phyloP scores from a whole-genome alignment of 257 asterid genomes.

The Coffea eugenioides region DNA sequence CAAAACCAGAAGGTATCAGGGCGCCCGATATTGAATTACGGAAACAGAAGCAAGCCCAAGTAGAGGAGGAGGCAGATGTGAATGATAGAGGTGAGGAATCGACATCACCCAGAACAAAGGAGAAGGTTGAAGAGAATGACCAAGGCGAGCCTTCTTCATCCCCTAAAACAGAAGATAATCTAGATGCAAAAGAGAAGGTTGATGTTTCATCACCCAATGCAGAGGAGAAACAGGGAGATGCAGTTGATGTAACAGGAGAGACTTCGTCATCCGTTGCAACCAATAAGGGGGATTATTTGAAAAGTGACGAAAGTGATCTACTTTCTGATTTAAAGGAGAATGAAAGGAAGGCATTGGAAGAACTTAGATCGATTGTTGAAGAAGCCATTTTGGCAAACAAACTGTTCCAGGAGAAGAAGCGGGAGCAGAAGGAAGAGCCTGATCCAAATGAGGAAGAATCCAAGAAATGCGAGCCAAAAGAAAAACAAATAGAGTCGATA shows the following conservation, averaged over 20 bases:
- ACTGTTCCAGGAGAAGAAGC: constrained; percentile 11
- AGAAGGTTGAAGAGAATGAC: neutral
- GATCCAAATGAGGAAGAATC: constrained; percentile 11
- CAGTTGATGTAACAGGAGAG: constrained; percentile 8
- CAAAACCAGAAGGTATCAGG: constrained; percentile 3
- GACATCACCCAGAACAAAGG: neutral
- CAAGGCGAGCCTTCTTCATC: neutral
- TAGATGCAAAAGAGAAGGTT: neutral
- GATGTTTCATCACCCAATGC: neutral
- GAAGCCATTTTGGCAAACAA: constrained; percentile 31
- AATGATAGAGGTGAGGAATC: neutral
- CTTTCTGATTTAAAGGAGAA: constrained; percentile 31
- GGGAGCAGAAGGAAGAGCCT: neutral
- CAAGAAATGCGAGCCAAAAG: neutral
- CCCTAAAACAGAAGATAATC: neutral
- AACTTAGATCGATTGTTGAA: constrained; percentile 46
- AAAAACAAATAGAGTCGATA: neutral
- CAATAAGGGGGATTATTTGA: constrained; percentile 9
- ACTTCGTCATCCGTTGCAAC: constrained; percentile 10
- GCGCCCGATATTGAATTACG: neutral
- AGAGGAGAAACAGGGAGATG: neutral
- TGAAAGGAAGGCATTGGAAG: constrained; percentile 45
- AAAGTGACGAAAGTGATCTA: neutral
- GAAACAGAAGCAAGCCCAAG: neutral
- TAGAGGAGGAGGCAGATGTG: neutral